Base-by-base conservation (phyloP, 371 early-diverging fungal species). In the Umbelopsis sp. region DNA sequence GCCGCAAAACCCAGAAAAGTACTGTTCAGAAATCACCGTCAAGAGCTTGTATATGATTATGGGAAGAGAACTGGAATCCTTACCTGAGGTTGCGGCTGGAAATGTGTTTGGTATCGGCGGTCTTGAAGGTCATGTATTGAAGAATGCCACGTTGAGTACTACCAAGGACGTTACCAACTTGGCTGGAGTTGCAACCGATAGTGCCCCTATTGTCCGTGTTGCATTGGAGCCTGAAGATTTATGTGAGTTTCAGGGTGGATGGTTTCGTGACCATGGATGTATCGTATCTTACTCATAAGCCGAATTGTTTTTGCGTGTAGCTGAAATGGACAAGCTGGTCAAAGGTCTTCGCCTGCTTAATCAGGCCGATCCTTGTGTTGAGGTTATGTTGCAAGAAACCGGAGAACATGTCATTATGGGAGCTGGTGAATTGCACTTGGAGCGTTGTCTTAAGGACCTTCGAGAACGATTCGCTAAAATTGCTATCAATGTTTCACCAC, bases 101-200 rank as follows among this genome's bases (percentile, higher is more conserved):
- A 96, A 95, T 72, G 92, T 99, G 0, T 97, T 97, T 86, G 99
- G 96, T 38, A 94, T 99, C 70, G 92, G 92, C 44, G 98, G 98
- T 1, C 72, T 96, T n/a, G 95, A 92, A 8, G 92, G 91, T 0
- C 89, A 91, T 68, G 85, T 98, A 14, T 79, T 97, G 50, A 98
- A 97, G 76, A 92, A 91, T 38, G 99, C 93, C 11, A 99, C 98
- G 0, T 75, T 98, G 68, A 88, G 90, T 41, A 91, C 85, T 65
- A 84, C 85, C 16, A 74, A 84, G 66, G 79, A 83, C 14, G 84
- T 81, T 12, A 76, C 77, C 48, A 88, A 88, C n/a, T 72, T 88
- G 79, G 88, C 85, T 24, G 83, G 87, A 11, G 80, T 85, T 16
- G 69, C 76, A 3, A 76, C 80, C 52, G 87, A 91, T 69, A 79